Evolutionary conservation across 1,139 yeast genomes (phyloP).

Genomic region (Meyerozyma elateridarum): DNA sequence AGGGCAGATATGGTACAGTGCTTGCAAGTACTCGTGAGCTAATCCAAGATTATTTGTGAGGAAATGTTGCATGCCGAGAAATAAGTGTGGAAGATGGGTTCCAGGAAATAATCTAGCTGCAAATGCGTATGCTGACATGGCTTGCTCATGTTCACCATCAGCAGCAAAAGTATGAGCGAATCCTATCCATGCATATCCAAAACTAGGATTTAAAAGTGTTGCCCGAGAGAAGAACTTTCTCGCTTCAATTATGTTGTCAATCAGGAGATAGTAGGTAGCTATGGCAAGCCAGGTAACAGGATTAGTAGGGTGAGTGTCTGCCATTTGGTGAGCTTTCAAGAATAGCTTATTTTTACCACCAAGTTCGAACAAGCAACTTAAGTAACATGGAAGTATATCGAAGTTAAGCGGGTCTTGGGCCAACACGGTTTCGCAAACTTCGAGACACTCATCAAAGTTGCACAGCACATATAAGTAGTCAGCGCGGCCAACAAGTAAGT

Average conservation of each 20-base stretch:
- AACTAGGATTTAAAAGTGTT: constrained; percentile 81
- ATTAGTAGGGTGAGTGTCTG: constrained; percentile 77
- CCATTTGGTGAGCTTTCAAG: constrained; percentile 76
- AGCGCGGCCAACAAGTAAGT: constrained; percentile 64
- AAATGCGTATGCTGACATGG: constrained; percentile 93
- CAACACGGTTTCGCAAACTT: constrained; percentile 63
- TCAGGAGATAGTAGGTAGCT: constrained; percentile 81
- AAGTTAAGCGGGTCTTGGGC: constrained; percentile 67
- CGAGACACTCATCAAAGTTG: constrained; percentile 71
- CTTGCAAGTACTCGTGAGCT: constrained; percentile 79
- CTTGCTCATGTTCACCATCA: constrained; percentile 98
- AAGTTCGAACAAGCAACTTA: constrained; percentile 81
- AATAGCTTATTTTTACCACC: constrained; percentile 81
- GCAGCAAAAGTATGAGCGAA: constrained; percentile 97
- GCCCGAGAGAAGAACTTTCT: constrained; percentile 86
- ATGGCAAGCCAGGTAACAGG: constrained; percentile 91
- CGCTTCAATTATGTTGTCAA: constrained; percentile 74
- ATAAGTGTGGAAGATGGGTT: constrained; percentile 83
- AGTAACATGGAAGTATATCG: constrained; percentile 70
- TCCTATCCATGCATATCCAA: constrained; percentile 97
- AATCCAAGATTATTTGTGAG: constrained; percentile 78
- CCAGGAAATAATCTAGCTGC: constrained; percentile 95
- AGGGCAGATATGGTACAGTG: constrained; percentile 74
- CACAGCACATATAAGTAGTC: constrained; percentile 75
- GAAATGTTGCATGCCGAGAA: constrained; percentile 93